Evolutionary conservation across 2,329 filamentous ascomycete species (phyloP).

Genomic region (Colletotrichum graminicola): DNA sequence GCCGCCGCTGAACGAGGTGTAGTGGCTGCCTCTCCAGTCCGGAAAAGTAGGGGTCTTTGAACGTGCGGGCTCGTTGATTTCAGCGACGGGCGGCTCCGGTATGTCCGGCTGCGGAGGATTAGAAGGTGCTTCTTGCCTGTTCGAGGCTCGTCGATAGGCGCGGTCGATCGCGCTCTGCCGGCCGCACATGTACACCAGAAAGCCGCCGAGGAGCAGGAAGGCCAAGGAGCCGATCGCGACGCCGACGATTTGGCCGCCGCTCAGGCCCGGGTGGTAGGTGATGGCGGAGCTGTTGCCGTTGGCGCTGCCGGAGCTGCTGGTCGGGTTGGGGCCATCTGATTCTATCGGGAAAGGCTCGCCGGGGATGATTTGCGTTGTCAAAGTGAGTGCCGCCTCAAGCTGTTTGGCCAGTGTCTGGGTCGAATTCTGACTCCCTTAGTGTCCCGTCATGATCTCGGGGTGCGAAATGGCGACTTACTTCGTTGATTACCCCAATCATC

Average conservation of each 20-base stretch:
- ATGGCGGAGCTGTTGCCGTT: slow-evolving; percentile 33
- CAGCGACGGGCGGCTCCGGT: slow-evolving; percentile 20
- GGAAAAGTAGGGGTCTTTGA: slow-evolving; percentile 49
- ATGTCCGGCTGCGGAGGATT: neutral
- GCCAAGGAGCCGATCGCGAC: slow-evolving; percentile 66
- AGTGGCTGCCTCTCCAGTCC: slow-evolving; percentile 45
- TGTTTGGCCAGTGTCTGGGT: slow-evolving; percentile 63
- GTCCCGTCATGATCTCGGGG: neutral
- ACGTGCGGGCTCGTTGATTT: slow-evolving; percentile 22
- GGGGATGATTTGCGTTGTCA: slow-evolving; percentile 66
- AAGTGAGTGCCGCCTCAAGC: slow-evolving; percentile 59
- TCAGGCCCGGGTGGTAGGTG: slow-evolving; percentile 43
- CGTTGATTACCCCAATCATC: slow-evolving; percentile 84
- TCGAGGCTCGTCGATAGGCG: slow-evolving; percentile 49
- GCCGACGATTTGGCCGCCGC: slow-evolving; percentile 68
- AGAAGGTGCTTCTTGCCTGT: neutral
- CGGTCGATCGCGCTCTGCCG: slow-evolving; percentile 54
- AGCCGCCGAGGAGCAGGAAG: slow-evolving; percentile 57
- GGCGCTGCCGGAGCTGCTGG: slow-evolving; percentile 34
- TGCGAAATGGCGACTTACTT: slow-evolving; percentile 56
- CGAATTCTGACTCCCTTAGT: slow-evolving; percentile 53
- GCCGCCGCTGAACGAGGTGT: slow-evolving; percentile 40
- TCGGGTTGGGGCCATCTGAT: slow-evolving; percentile 45
- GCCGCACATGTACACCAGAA: slow-evolving; percentile 62
- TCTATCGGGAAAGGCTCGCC: slow-evolving; percentile 68